Evolutionary conservation across 2,329 filamentous ascomycete genomes (phyloP), one percentile per base, ranked within the genome.

Genomic region (Paradendryphiella salina): DNA sequence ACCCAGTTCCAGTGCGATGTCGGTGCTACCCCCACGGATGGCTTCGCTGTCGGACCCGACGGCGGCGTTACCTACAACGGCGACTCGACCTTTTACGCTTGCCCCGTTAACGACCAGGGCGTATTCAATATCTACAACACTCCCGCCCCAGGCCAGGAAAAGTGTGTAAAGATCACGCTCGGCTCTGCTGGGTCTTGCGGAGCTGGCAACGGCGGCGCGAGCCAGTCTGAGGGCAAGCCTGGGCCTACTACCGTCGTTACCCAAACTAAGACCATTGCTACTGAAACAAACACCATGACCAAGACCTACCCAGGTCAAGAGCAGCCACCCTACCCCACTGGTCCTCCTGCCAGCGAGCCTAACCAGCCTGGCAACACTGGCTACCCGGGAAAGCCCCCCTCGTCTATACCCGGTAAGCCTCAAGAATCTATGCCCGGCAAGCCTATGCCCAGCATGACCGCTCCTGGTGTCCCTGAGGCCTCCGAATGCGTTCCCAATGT

Each of bases 1-100:
- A 78, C 76, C 21, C 81, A 85, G 39, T 81, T 84, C 52, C 84
- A 86, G 64, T 87, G 85, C 60, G 85, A 88, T 57, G 57, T 63
- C 15, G 80, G 80, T 38, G 80, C 79, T 10, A 52, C 39, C 10
- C 61, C 59, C 8, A 78, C 75, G 18, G 64, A 76, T 26, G 84
- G 84, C 23, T 88, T 87, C 71, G 73, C 75, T 6, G 76, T 87
- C 50, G 75, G 71, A 37, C 79, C 78, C 20, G 71, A 80, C 52
- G 84, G 84, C 28, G 62, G 68, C 5, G 64, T 88, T 15, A 74
- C 75, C 2, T 82, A 79, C 69, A 73, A 82, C 26, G 79, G 78
- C 37, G 77, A 74, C 60, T 69, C 75, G 3, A 72, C 72, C 21
- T 88, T 88, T 68, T 83, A 80, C 63, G 79, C 83, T 35, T 88